Base-by-base conservation (phyloP, 148 eudicot species). In the Bassia scoparia region DNA sequence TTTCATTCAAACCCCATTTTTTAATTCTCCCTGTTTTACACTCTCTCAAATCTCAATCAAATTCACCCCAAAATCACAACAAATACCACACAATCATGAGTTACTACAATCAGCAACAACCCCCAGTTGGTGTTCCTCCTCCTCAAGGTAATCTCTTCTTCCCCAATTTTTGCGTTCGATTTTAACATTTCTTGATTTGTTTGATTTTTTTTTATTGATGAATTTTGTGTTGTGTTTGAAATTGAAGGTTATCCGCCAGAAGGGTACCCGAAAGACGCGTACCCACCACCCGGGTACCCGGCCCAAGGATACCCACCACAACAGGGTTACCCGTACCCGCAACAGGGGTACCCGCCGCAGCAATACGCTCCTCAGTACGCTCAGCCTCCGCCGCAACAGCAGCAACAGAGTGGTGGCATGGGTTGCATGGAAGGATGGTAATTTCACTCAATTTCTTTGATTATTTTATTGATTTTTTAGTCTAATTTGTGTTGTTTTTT, bases 361-460 rank as follows among this genome's bases (percentile, higher is more conserved):
- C 78, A 68, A 17, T 75, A 75, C 34, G 72, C 73, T 9, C 78
- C 78, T 8, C 78, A 75, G 44, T 75, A 75, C 49, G 72, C 64
- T 27, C 77, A 77, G n/a, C 89, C 86, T 2, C 95, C 89, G 15
- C 91, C 83, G 16, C 92, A 71, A 18, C 85, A 80, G 12, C 85
- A 86, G 20, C 17, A 37, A 61, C 68, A 67, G 77, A 71, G 83
- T 31, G 15, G 35, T 63, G 87, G 92, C 43, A 12, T 49, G 64
- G 89, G 92, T 48, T 69, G 61, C 55, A 77, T 88, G 82, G 86
- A 85, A 77, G 96, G 96, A 80, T 88, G 92, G 96, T 90, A 81
- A 37, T 49, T 7, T 33, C n/a, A 23, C 13, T 61, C 38, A 61
- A 4, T 41, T 44, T 21, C 67, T 56, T 20, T 69, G 56, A 49